phyloP scores from a whole-genome alignment of 2,329 filamentous ascomycete genomes.

The Ilyonectria destructans region DNA sequence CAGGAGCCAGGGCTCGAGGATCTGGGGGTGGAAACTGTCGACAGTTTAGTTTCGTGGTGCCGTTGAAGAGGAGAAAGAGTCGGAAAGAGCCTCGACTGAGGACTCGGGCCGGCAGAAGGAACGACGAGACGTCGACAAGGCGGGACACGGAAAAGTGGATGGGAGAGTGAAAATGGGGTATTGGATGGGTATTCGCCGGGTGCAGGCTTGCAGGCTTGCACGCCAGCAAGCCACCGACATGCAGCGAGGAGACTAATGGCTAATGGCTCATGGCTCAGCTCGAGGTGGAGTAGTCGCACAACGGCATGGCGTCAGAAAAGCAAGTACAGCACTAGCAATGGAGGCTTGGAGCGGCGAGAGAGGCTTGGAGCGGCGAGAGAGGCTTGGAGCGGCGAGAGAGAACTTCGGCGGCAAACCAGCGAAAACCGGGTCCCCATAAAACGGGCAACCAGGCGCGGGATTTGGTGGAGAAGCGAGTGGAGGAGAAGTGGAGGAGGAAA shows the following conservation, averaged over 20 bases:
- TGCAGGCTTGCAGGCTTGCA: conserved; percentile 19
- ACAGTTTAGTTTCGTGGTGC: conserved; percentile 1
- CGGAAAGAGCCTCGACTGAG: conserved; percentile 7
- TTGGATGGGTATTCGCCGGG: conserved; percentile 14
- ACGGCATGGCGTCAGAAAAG: conserved; percentile 30
- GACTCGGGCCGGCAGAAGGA: conserved; percentile 4
- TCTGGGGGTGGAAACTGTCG: conserved; percentile 10
- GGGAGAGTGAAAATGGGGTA: not conserved
- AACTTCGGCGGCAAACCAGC: not conserved
- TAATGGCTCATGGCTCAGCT: conserved; percentile 22
- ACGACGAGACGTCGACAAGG: not conserved
- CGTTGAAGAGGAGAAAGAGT: conserved; percentile 3
- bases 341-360: not conserved
- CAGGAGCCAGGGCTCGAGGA: conserved; percentile 17
- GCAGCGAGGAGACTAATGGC: conserved; percentile 13
- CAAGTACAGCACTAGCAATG: not conserved
- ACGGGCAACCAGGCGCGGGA: conserved; percentile 22
- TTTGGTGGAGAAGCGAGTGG: conserved; percentile 14
- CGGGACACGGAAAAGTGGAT: conserved; percentile 20
- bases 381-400: not conserved
- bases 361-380: too few species aligned
- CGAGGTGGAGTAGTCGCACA: conserved; percentile 25
- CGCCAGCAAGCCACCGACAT: conserved; percentile 24
- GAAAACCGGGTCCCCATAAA: conserved; percentile 2
- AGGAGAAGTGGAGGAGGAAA: conserved; percentile 12